These are phyloP conservation scores for Alopecurus myosuroides DNA, from an alignment of 176 grass and related monocot species.

Conservation along the genomic window DNA sequence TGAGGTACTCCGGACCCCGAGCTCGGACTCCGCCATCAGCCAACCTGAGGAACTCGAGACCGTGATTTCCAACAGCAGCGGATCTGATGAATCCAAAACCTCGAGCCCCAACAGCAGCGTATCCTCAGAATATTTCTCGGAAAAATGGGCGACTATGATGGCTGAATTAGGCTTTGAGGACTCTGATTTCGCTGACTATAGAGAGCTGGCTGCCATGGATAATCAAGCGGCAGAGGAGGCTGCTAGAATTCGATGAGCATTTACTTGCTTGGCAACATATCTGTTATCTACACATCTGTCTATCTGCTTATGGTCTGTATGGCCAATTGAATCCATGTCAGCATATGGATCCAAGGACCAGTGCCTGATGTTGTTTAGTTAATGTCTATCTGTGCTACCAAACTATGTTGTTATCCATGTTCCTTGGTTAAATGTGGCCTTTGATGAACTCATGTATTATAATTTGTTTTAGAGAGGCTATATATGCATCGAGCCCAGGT, in stretches of 20 bases:
- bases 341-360: not conserved
- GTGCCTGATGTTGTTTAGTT: not conserved
- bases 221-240: not conserved
- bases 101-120: not conserved
- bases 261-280: not conserved
- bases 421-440: not conserved
- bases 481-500: no score
- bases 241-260: not conserved
- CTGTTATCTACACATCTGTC: not conserved
- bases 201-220: not conserved
- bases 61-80: not conserved
- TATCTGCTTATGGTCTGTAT: not conserved
- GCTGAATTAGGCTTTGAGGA: not conserved
- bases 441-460: not conserved
- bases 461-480: not conserved
- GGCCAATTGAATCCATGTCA: not conserved
- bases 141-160: not conserved
- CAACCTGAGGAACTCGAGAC: not conserved
- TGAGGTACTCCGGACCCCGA: not conserved
- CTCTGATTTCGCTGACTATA: no score
- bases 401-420: not conserved
- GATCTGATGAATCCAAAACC: not conserved
- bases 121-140: not conserved
- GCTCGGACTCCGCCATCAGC: not conserved
- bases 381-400: no score